These are phyloP conservation scores for Phaffia australis DNA, from an alignment of 768 basidiomycete genomes.

Conservation along the genomic window DNA sequence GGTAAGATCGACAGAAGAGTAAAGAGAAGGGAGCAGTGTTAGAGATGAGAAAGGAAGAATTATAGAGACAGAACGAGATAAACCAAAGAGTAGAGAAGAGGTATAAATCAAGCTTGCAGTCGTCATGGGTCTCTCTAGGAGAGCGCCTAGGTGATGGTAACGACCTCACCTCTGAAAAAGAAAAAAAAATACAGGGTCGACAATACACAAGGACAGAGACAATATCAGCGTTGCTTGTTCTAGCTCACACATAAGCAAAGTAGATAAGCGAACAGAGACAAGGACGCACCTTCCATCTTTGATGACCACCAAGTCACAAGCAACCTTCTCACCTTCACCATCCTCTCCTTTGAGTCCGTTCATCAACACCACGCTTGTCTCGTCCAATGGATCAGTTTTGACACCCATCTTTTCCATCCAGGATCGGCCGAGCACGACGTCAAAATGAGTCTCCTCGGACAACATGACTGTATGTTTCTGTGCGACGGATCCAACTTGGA, in stretches of 20 bases:
- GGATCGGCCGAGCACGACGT: slow-evolving; percentile 73
- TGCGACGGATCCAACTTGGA: slow-evolving; percentile 48
- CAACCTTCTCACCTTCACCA: slow-evolving; percentile 71
- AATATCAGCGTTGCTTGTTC: too few species aligned
- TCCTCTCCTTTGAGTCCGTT: slow-evolving; percentile 41
- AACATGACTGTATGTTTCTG: slow-evolving; percentile 57
- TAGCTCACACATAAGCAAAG: too few species aligned
- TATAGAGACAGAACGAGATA: neutral
- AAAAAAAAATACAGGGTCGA: too few species aligned
- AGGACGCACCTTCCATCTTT: slow-evolving; percentile 54
- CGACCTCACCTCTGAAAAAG: slow-evolving; percentile 54
- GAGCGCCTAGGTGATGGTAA: slow-evolving; percentile 64
- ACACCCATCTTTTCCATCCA: slow-evolving; percentile 57
- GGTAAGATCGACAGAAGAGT: neutral
- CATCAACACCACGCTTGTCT: slow-evolving; percentile 79
- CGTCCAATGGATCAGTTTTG: slow-evolving; percentile 60
- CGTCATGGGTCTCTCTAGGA: too few species aligned
- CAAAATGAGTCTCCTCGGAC: slow-evolving; percentile 90
- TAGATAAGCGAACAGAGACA: neutral
- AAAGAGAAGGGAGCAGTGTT: neutral
- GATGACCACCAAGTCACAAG: slow-evolving; percentile 81
- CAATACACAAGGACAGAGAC: too few species aligned
- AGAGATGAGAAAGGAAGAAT: neutral
- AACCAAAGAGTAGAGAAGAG: neutral
- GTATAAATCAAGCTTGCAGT: neutral